Conservation (phyloP, 352 stramenopile genomes). For the Pythium sp. region DNA sequence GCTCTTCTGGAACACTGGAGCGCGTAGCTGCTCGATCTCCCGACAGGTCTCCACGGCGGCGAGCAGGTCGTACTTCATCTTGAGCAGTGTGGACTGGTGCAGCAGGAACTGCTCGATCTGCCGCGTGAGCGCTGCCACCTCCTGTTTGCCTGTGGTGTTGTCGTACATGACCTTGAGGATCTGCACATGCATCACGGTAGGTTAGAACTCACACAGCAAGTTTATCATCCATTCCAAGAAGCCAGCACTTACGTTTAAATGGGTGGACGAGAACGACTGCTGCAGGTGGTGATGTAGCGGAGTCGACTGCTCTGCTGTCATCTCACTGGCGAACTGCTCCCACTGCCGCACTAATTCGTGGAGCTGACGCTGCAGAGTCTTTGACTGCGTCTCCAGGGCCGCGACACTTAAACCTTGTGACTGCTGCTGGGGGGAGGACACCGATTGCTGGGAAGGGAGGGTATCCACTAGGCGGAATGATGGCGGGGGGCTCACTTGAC, state of each 20-base stretch:
- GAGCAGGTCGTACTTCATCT: conserved; percentile 30
- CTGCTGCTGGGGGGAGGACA: neutral
- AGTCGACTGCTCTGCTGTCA: neutral
- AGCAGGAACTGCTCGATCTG: conserved; percentile 32
- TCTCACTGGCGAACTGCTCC: conserved; percentile 18
- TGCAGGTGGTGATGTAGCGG: conserved; percentile 8
- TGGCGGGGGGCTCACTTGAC: conserved; percentile 3
- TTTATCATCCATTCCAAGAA: neutral
- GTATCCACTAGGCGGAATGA: neutral
- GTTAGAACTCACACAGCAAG: neutral
- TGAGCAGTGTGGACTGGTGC: conserved; percentile 31
- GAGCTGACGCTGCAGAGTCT: conserved; percentile 1
- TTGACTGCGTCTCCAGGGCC: neutral
- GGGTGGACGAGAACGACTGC: conserved; percentile 27
- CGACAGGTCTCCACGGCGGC: conserved; percentile 11
- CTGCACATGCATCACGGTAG: conserved; percentile 8
- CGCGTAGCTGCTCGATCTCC: conserved; percentile 19
- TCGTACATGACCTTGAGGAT: conserved; percentile 32
- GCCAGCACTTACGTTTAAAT: conserved; percentile 22
- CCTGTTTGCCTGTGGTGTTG: conserved; percentile 12
- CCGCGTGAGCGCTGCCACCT: conserved; percentile 12
- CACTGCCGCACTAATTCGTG: conserved; percentile 14
- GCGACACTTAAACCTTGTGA: too few species aligned
- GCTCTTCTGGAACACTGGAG: neutral
- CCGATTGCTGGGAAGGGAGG: neutral